Evolutionary conservation across 2,329 filamentous ascomycete species (phyloP).

Genomic region (Colletotrichum sp.): DNA sequence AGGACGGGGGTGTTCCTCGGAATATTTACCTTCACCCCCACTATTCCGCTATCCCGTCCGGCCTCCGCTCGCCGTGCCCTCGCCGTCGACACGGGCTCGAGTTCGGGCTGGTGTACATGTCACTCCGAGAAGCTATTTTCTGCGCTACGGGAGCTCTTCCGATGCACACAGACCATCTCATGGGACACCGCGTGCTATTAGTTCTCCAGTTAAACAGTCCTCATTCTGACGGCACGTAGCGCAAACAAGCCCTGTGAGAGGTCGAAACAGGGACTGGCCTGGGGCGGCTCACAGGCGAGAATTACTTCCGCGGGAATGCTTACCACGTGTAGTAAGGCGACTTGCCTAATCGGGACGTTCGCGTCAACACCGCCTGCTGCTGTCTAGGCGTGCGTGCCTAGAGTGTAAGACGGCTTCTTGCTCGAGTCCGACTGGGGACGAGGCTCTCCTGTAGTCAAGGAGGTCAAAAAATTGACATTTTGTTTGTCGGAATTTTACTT

Average conservation of each 20-base stretch:
- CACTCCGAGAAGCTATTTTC: not conserved
- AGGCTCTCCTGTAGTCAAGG: not conserved
- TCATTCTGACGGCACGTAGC: not conserved
- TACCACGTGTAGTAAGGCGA: not conserved
- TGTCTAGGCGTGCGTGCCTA: not conserved
- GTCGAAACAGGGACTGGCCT: not conserved
- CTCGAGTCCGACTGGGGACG: not conserved
- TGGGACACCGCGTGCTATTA: not conserved
- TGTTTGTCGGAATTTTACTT: not conserved
- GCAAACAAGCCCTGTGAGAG: not conserved
- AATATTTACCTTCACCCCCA: not conserved
- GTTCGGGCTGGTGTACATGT: not conserved
- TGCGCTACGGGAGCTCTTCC: not conserved
- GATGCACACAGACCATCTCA: not conserved
- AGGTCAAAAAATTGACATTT: not conserved
- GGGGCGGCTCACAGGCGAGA: not conserved
- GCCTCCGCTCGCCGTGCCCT: not conserved
- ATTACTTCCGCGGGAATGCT: not conserved
- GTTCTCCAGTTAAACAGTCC: not conserved
- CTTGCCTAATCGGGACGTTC: not conserved
- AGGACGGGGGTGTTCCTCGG: not conserved
- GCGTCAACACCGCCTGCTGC: not conserved
- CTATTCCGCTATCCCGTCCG: not conserved
- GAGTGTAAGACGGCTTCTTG: not conserved
- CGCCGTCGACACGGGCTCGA: not conserved